Evolutionary conservation across 2,329 filamentous ascomycete species (phyloP).

Genomic region (Ophiostoma montium): DNA sequence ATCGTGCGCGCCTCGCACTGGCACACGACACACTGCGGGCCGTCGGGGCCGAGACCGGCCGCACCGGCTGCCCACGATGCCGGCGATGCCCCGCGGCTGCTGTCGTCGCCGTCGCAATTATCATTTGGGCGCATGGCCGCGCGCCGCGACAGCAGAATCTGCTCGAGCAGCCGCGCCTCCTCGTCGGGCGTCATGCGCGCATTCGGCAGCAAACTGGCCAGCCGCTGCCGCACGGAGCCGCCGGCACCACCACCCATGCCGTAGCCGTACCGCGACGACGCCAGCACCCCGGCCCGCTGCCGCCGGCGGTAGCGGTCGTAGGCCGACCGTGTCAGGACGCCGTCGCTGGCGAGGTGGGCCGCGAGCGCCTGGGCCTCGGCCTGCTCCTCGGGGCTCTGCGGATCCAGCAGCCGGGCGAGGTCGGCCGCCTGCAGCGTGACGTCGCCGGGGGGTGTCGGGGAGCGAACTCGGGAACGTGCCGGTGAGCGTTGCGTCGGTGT

Average conservation of each 20-base stretch:
- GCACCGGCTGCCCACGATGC: conserved; percentile 55
- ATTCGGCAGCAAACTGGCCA: conserved; percentile 16
- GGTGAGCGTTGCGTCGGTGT: conserved; percentile 39
- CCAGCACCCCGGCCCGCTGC: conserved; percentile 55
- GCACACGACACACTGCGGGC: conserved; percentile 86
- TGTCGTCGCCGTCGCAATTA: neutral
- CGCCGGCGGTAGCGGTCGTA: conserved; percentile 55
- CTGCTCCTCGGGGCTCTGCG: conserved; percentile 59
- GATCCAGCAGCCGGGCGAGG: conserved; percentile 70
- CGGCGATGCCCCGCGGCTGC: conserved; percentile 4
- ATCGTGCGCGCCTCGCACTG: conserved; percentile 75
- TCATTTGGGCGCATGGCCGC: conserved; percentile 8
- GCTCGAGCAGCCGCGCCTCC: conserved; percentile 45
- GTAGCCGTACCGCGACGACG: conserved; percentile 13
- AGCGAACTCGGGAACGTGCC: conserved; percentile 31
- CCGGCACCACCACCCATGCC: conserved; percentile 18
- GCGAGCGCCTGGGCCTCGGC: conserved; percentile 72
- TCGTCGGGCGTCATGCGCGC: conserved; percentile 40
- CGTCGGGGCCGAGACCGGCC: conserved; percentile 52
- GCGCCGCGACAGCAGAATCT: conserved; percentile 42
- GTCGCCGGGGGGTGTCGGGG: conserved; percentile 38
- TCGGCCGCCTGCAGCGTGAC: conserved; percentile 50
- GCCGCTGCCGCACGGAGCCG: conserved; percentile 11
- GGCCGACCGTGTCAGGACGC: conserved; percentile 67
- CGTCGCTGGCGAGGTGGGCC: conserved; percentile 57